Evolutionary conservation across 768 basidiomycete species (phyloP).

Genomic region (Mycena belliarum): DNA sequence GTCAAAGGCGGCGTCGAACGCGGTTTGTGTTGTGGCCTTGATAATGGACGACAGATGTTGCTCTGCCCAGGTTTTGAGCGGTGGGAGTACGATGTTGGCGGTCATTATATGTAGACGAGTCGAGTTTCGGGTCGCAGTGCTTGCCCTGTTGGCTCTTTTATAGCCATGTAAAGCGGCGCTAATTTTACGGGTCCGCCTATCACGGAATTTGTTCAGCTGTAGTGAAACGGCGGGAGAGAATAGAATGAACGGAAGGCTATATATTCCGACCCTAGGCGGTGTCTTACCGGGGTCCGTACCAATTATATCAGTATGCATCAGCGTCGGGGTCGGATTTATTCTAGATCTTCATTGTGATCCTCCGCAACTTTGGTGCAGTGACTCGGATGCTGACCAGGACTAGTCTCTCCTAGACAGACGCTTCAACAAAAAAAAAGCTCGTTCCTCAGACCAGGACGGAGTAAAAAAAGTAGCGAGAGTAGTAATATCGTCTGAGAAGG

Average conservation of each 20-base stretch:
- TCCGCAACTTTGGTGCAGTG: no score
- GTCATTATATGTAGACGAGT: neutral
- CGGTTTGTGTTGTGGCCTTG: constrained; percentile 35
- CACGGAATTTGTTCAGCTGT: neutral
- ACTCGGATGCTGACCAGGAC: no score
- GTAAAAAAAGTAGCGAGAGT: no score
- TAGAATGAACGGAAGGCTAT: neutral
- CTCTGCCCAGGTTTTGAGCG: constrained; percentile 45
- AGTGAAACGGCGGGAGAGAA: neutral
- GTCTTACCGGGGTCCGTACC: no score
- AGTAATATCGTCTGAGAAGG: no score
- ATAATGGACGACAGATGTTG: constrained; percentile 39
- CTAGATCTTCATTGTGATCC: no score
- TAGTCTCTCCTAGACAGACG: no score
- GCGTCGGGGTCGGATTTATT: no score
- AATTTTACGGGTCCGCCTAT: constrained; percentile 3
- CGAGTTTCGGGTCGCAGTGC: neutral
- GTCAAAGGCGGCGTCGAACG: constrained; percentile 42
- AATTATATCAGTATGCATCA: no score
- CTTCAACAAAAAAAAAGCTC: no score
- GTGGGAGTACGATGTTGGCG: constrained; percentile 26
- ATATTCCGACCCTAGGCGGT: no score
- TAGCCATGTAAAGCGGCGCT: neutral
- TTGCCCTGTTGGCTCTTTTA: neutral
- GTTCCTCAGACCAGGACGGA: no score